Base-by-base conservation (phyloP, 2,329 filamentous ascomycete species). In the Acarospora socialis region DNA sequence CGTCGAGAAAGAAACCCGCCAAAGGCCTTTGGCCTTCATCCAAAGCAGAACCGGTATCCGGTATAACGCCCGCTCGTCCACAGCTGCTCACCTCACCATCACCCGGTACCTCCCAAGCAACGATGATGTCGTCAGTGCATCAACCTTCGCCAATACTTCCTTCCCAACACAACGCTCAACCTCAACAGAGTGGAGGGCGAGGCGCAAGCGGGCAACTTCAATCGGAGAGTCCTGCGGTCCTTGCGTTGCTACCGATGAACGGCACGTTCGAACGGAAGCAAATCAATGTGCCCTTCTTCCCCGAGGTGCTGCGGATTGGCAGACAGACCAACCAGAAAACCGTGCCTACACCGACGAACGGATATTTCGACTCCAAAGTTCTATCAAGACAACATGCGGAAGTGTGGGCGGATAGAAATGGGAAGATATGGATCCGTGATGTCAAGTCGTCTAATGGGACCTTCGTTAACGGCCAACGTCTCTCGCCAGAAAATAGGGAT, bases 401-500 rank as follows among this genome's bases (percentile, higher is more conserved):
- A 54, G 80, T 98, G 21, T 95, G 84, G 74, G 84, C 90, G 9
- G 77, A 81, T 33, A 76, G 81, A 40, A 66, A 60, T 39, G 86
- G 86, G 32, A 92, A 93, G 52, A 79, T 98, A 25, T 95, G 77
- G 70, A 95, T 98, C 45, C 74, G 86, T 36, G 90, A 98, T 57
- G 81, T 98, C 46, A 98, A 95, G 57, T 95, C 90, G 0, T 98
- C 90, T 23, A 98, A 98, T 52, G 90, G 90, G 36, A 98, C 90
- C 1, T 98, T 98, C 55, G 87, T 98, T 45, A 98, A 98, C 48
- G 84, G 84, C 13, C 73, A 79, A 33, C 76, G 90, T 18, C 57
- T 98, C 37, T 95, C 90, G 2, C 81, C 76, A 33, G 90, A 98
- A 54, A 98, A 94, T 48, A 75, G 86, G 45, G 90, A 98, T 56